Evolutionary conservation across 2,329 filamentous ascomycete genomes (phyloP).

Genomic region (Monosporascus sp.): DNA sequence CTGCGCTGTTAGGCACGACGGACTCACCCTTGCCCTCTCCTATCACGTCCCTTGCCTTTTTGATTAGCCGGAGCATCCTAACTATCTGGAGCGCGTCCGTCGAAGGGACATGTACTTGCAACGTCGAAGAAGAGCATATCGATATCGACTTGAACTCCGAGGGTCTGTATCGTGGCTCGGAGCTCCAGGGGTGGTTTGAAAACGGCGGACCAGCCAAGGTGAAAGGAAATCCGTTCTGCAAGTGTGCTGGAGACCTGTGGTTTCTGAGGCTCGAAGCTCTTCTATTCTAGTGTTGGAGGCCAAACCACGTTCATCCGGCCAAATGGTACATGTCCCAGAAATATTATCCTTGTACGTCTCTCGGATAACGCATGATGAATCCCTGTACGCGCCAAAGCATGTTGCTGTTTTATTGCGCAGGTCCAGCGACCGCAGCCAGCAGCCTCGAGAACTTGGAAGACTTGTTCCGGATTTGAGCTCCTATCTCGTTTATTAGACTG

Average conservation of each 20-base stretch:
- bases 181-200: background rate
- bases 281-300: background rate
- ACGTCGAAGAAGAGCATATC: background rate
- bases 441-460: too few species aligned
- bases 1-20: background rate
- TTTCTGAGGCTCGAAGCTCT: background rate
- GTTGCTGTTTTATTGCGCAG: too few species aligned
- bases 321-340: too few species aligned
- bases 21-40: background rate
- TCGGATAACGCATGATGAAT: too few species aligned
- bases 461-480: too few species aligned
- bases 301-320: too few species aligned
- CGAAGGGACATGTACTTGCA: background rate
- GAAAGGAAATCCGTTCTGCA: background rate
- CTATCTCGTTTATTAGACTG: too few species aligned
- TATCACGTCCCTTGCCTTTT: background rate
- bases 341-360: too few species aligned
- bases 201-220: background rate
- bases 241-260: background rate
- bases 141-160: background rate
- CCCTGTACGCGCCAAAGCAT: too few species aligned
- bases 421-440: too few species aligned
- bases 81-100: background rate
- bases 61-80: background rate
- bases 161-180: background rate